Percentiles rank a stretch among this genome's conserved stretches.
Evolutionary conservation across 2,329 filamentous ascomycete species (phyloP).

Genomic region (Huntiella omanensis): DNA sequence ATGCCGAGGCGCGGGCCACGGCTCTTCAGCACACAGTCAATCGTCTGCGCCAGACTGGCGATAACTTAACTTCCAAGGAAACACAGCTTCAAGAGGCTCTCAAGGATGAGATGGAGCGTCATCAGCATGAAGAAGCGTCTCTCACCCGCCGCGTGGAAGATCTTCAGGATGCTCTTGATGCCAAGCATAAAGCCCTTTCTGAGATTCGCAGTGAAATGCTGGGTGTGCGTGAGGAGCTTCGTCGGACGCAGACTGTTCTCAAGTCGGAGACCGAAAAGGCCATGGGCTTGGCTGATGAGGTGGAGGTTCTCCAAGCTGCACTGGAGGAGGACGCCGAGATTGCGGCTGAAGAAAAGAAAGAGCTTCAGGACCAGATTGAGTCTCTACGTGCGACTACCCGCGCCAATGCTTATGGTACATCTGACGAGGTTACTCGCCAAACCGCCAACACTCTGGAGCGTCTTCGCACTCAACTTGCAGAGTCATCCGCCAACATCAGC

Average conservation of each 20-base stretch:
- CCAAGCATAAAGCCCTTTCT: slow-evolving; percentile 45
- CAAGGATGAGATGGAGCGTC: slow-evolving; percentile 51
- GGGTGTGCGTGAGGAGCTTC: slow-evolving; percentile 46
- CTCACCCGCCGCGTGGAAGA: slow-evolving; percentile 57
- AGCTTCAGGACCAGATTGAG: slow-evolving; percentile 16
- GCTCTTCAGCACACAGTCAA: slow-evolving; percentile 55
- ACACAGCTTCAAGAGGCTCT: slow-evolving; percentile 47
- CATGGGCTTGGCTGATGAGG: slow-evolving; percentile 52
- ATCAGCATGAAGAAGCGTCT: slow-evolving; percentile 50
- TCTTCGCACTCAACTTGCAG: slow-evolving; percentile 36
- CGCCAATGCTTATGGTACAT: slow-evolving; percentile 14
- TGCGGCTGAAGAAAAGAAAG: slow-evolving; percentile 20
- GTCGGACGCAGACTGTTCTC: slow-evolving; percentile 45
- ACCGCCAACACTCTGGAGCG: slow-evolving; percentile 21
- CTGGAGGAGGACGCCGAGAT: slow-evolving; percentile 47
- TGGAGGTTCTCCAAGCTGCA: slow-evolving; percentile 51
- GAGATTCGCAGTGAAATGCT: slow-evolving; percentile 48
- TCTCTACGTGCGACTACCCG: slow-evolving; percentile 12
- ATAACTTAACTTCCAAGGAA: slow-evolving; percentile 48
- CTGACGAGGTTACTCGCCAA: slow-evolving; percentile 12
- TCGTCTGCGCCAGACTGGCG: slow-evolving; percentile 47
- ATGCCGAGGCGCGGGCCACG: slow-evolving; percentile 46
- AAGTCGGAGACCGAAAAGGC: slow-evolving; percentile 44
- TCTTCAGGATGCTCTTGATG: slow-evolving; percentile 50
- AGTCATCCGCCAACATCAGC: slow-evolving; percentile 37